A percentile compares a stretch with the other conserved stretches of the same genome.
These are phyloP conservation scores for Inga laurina DNA, from an alignment of 306 rosid genomes.

Conservation along the genomic window DNA sequence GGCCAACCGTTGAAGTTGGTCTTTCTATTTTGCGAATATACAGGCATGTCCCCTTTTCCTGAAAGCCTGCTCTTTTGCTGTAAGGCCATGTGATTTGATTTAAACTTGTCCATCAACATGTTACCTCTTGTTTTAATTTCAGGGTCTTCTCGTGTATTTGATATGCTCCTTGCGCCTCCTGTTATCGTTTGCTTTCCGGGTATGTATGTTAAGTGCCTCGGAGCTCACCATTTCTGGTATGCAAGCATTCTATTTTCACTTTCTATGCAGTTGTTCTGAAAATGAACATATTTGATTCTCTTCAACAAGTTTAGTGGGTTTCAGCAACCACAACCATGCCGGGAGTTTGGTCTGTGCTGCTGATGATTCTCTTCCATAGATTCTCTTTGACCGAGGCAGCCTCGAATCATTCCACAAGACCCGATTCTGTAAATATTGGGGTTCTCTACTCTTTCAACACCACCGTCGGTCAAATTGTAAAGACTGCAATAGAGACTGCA, in stretches of 20 bases:
- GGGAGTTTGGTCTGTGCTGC: constrained; percentile 47
- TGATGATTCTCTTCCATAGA: constrained; percentile 48
- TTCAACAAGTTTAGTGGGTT: constrained; percentile 27
- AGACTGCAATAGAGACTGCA: constrained; percentile 71
- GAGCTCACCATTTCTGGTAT: not conserved
- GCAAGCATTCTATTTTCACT: constrained; percentile 10
- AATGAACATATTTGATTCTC: constrained; percentile 26
- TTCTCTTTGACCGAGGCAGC: constrained; percentile 47
- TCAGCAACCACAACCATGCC: constrained; percentile 47
- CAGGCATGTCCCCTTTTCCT: not conserved
- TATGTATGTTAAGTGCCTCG: constrained; percentile 1
- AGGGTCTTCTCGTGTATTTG: constrained; percentile 1
- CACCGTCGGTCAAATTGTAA: constrained; percentile 59
- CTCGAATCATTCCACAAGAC: constrained; percentile 48
- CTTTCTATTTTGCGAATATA: not conserved
- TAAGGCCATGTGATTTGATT: constrained; percentile 22
- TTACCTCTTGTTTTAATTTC: constrained; percentile 11
- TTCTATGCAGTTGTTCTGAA: not conserved
- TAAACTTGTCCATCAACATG: not conserved
- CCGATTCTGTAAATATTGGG: constrained; percentile 69
- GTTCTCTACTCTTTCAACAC: constrained; percentile 62
- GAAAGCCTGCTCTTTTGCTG: not conserved
- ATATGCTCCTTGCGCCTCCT: constrained; percentile 12
- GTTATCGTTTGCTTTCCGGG: constrained; percentile 13
- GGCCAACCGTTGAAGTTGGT: constrained; percentile 13